Percentiles rank a stretch among this genome's conserved stretches.
Conservation (phyloP, 83 land plant species). For the Picea abies region DNA sequence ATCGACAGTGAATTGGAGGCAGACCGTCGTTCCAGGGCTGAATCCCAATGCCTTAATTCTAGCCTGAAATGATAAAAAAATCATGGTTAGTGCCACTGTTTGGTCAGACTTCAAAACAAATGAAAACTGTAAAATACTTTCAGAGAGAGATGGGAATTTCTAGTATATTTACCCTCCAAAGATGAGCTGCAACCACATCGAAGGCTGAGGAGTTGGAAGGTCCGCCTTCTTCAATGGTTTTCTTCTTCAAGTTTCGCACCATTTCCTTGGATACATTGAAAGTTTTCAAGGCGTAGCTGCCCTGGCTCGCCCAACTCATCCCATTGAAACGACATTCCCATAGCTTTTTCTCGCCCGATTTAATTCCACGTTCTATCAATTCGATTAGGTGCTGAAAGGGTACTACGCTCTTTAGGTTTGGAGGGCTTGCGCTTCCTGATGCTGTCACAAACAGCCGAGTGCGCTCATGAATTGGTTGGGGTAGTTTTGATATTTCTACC, state of each 20-base stretch:
- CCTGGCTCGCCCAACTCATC: constrained; percentile 15
- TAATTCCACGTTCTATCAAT: constrained; percentile 25
- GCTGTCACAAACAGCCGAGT: constrained; percentile 7
- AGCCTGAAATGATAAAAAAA: constrained; percentile 20
- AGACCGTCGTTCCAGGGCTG: constrained; percentile 20
- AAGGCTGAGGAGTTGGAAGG: constrained; percentile 36
- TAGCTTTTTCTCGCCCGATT: constrained; percentile 5
- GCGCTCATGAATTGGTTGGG: constrained; percentile 42
- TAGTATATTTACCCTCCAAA: constrained; percentile 47
- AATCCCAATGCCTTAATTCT: constrained; percentile 40
- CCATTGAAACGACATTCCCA: constrained; percentile 22
- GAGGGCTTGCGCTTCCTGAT: constrained; percentile 13
- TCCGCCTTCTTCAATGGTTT: constrained; percentile 11
- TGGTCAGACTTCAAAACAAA: too few species aligned
- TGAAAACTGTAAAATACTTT: too few species aligned
- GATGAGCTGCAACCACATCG: constrained; percentile 54
- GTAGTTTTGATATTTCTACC: not conserved
- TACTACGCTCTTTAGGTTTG: constrained; percentile 17
- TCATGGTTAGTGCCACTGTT: too few species aligned
- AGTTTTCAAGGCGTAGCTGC: constrained; percentile 32
- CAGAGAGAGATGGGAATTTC: too few species aligned
- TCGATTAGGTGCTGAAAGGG: constrained; percentile 42
- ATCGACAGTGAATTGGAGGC: constrained; percentile 55
- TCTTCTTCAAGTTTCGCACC: constrained; percentile 36
- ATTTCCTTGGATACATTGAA: constrained; percentile 22